These are phyloP conservation scores for Clarireedia sp. DNA, from an alignment of 2,329 filamentous ascomycete species.

Conservation along the genomic window DNA sequence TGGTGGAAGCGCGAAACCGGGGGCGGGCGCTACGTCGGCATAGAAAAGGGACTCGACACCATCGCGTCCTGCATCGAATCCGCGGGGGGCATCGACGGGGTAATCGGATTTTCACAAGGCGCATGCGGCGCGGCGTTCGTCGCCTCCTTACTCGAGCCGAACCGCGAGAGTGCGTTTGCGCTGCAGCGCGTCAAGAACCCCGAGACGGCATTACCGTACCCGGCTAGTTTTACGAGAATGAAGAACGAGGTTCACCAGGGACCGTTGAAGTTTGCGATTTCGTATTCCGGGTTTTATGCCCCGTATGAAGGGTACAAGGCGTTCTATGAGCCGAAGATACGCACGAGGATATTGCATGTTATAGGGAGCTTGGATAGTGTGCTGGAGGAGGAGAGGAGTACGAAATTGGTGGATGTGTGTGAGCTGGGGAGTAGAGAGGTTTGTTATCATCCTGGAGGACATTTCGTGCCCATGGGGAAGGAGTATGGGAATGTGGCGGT, in stretches of 20 bases:
- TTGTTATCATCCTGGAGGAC: conserved; percentile 73
- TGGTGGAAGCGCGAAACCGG: conserved; percentile 74
- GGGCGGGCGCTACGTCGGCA: conserved; percentile 54
- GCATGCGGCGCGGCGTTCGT: conserved; percentile 66
- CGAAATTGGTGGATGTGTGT: conserved; percentile 52
- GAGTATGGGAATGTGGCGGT: conserved; percentile 72
- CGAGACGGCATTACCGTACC: conserved; percentile 41
- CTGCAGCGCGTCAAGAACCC: conserved; percentile 21
- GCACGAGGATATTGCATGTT: conserved; percentile 73
- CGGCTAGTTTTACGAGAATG: conserved; percentile 37
- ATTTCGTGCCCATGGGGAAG: conserved; percentile 78
- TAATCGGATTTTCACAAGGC: conserved; percentile 78
- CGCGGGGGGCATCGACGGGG: conserved; percentile 65
- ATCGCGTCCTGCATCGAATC: conserved; percentile 55
- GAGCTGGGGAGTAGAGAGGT: conserved; percentile 36
- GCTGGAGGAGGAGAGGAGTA: conserved; percentile 69
- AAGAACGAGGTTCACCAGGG: conserved; percentile 35
- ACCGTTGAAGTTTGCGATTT: conserved; percentile 61
- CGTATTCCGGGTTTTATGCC: conserved; percentile 71
- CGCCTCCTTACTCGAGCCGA: conserved; percentile 59
- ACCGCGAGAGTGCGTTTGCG: conserved; percentile 38
- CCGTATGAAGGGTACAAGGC: conserved; percentile 53
- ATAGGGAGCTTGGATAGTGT: conserved; percentile 80
- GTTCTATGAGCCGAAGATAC: conserved; percentile 68
- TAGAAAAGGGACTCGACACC: conserved; percentile 59